Conservation (phyloP, 768 basidiomycete species). For the Atractiella rhizophila region DNA sequence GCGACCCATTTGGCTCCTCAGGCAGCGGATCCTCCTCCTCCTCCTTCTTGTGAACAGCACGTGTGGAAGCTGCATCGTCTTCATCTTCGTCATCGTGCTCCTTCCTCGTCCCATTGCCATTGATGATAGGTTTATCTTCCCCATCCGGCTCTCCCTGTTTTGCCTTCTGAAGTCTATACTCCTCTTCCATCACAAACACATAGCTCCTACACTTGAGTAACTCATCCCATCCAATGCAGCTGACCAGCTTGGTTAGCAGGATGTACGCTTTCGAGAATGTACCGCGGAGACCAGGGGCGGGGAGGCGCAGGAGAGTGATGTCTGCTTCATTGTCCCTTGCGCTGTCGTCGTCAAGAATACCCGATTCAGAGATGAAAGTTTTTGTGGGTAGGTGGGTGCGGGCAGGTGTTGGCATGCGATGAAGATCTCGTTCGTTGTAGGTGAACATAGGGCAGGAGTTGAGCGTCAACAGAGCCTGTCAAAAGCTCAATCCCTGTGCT, state of each 20-base stretch:
- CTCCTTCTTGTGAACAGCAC: constrained; percentile 29
- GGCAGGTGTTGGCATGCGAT: constrained; percentile 53
- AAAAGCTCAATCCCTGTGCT: not conserved
- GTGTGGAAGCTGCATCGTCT: constrained; percentile 16
- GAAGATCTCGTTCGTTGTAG: constrained; percentile 82
- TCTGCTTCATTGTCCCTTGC: constrained; percentile 76
- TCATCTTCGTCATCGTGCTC: constrained; percentile 18
- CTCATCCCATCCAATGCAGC: constrained; percentile 96
- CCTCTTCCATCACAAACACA: constrained; percentile 99
- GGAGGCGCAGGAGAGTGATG: constrained; percentile 73
- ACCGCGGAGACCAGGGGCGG: constrained; percentile 75
- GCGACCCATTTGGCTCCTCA: constrained; percentile 19
- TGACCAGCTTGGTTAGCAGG: constrained; percentile 67
- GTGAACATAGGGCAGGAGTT: constrained; percentile 99
- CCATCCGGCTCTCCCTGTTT: constrained; percentile 20
- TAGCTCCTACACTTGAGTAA: constrained; percentile 73
- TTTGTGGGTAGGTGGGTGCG: constrained; percentile 67
- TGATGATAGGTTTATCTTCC: not conserved
- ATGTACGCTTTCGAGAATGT: constrained; percentile 89
- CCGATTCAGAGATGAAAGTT: constrained; percentile 48
- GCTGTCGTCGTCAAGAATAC: constrained; percentile 46
- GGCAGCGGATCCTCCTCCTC: constrained; percentile 24
- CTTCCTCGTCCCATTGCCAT: not conserved
- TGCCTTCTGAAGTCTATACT: constrained; percentile 90
- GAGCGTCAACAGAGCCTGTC: constrained; percentile 54